These are phyloP conservation scores for Aspergillaceae sp. DNA, from an alignment of 2,329 filamentous ascomycete genomes.

Conservation along the genomic window DNA sequence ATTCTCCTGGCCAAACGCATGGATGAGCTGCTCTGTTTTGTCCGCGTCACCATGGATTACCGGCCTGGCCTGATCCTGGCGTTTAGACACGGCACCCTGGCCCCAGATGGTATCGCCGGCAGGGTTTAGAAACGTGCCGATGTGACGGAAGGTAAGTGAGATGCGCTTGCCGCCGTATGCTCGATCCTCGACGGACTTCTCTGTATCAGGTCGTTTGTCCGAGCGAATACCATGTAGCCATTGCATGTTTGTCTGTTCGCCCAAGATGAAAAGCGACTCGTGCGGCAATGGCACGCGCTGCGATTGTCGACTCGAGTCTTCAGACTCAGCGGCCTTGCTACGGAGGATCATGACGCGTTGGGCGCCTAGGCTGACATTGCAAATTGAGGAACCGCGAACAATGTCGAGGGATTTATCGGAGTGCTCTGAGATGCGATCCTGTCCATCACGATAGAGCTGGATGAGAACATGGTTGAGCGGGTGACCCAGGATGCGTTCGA, in stretches of 20 bases:
- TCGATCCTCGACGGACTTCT: slow-evolving; percentile 62
- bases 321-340: slow-evolving; percentile 46
- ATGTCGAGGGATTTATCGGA: slow-evolving; percentile 97
- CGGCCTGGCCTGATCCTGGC: slow-evolving; percentile 47
- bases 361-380: slow-evolving; percentile 89
- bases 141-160: slow-evolving; percentile 81
- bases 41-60: slow-evolving; percentile 62
- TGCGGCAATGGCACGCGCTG: slow-evolving; percentile 71
- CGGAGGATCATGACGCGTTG: slow-evolving; percentile 83
- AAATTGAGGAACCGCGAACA: slow-evolving; percentile 67
- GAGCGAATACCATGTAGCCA: slow-evolving; percentile 91
- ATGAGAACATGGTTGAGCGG: slow-evolving; percentile 84
- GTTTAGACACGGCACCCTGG: slow-evolving; percentile 72
- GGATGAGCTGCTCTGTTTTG: slow-evolving; percentile 58
- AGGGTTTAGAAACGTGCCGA: slow-evolving; percentile 71
- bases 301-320: slow-evolving; percentile 40
- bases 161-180: slow-evolving; percentile 71
- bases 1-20: slow-evolving; percentile 80
- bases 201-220: slow-evolving; percentile 63
- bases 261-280: slow-evolving; percentile 80
- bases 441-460: slow-evolving; percentile 81
- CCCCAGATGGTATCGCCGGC: slow-evolving; percentile 72
- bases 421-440: slow-evolving; percentile 91
- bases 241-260: slow-evolving; percentile 67
- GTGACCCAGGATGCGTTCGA: slow-evolving; percentile 68